Evolutionary conservation across 441 rosid species (phyloP), one percentile per base, ranked within the genome.

Genomic region (Gossypium davidsonii): DNA sequence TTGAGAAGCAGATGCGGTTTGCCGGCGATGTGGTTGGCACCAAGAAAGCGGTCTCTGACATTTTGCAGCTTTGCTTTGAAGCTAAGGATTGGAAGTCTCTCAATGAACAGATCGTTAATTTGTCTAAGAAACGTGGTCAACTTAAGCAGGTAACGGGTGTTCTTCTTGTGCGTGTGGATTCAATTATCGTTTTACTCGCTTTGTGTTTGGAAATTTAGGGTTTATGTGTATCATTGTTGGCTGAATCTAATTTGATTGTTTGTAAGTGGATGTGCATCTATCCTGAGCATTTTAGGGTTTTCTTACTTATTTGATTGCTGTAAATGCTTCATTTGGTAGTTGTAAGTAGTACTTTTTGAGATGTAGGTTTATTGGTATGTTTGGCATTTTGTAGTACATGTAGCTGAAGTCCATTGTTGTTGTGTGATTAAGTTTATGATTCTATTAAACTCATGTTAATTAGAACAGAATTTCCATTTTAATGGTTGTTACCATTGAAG

Each of bases 61-160:
- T 92, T 77, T 76, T 94, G 57, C 81, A 90, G 74, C 96, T 92
- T 26, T 94, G 97, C 85, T 92, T 90, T 77, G 87, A 91, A 63
- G 97, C 94, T 2, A 90, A 90, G 68, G 97, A 90, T 76, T 92
- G 99, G 96, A 91, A 88, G 82, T 70, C 88, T 49, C 88, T 94
- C 10, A 92, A 95, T 62, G 98, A 94, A 70, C 98, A 92, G 89
- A 91, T 94, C 83, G 18, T 88, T 42, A 81, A 90, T 71, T 73
- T 95, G 26, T 91, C 98, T 1, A 95, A 95, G 79, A 92, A 91
- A 72, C 94, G 99, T 10, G 98, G 99, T 20, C 99, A 95, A 80
- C 97, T 92, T 34, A 94, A 94, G 77, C 97, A 95, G 97, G 99
- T 94, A 53, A 51, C 11, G 4, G 0, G 1, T 9, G 0, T 68